These are phyloP conservation scores for Podila minutissima DNA, from an alignment of 192 early-diverging fungal genomes.

Conservation along the genomic window DNA sequence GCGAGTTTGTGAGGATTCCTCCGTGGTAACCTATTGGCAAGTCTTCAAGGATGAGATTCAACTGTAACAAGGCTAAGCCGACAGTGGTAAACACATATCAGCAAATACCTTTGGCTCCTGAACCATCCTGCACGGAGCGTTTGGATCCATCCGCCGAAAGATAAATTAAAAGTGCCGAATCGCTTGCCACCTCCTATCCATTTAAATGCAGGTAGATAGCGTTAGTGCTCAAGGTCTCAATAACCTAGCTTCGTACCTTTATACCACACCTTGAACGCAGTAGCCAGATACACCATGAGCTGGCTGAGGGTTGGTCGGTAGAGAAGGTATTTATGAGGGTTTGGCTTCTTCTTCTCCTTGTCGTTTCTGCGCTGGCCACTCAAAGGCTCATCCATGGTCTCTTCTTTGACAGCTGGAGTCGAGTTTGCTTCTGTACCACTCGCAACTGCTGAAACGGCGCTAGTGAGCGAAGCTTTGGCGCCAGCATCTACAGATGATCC, in stretches of 20 bases:
- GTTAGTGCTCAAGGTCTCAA: not conserved
- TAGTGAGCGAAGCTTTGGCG: slow-evolving; percentile 33
- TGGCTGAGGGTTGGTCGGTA: slow-evolving; percentile 93
- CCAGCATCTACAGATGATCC: slow-evolving; percentile 4
- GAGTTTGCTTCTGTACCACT: slow-evolving; percentile 2
- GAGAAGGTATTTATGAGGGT: slow-evolving; percentile 91
- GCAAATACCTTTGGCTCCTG: slow-evolving; percentile 51
- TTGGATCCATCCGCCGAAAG: slow-evolving; percentile 87
- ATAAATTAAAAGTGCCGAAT: slow-evolving; percentile 88
- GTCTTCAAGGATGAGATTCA: not conserved
- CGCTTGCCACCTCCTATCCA: slow-evolving; percentile 83
- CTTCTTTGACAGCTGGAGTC: slow-evolving; percentile 33
- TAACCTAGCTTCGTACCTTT: not conserved
- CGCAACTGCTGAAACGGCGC: slow-evolving; percentile 29
- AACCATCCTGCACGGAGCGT: slow-evolving; percentile 55
- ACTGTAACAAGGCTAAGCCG: not conserved
- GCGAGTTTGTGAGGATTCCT: slow-evolving; percentile 75
- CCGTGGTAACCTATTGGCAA: slow-evolving; percentile 70
- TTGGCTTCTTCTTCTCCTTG: slow-evolving; percentile 47
- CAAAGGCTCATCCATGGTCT: slow-evolving; percentile 23
- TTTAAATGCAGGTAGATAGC: not conserved
- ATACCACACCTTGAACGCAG: slow-evolving; percentile 82
- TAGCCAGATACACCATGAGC: slow-evolving; percentile 90
- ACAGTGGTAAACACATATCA: slow-evolving; percentile 2
- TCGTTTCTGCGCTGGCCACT: slow-evolving; percentile 41